Percentiles rank a stretch among this genome's conserved stretches.
phyloP scores from a whole-genome alignment of 2,329 filamentous ascomycete species.

The Hymenoscyphus linearis region DNA sequence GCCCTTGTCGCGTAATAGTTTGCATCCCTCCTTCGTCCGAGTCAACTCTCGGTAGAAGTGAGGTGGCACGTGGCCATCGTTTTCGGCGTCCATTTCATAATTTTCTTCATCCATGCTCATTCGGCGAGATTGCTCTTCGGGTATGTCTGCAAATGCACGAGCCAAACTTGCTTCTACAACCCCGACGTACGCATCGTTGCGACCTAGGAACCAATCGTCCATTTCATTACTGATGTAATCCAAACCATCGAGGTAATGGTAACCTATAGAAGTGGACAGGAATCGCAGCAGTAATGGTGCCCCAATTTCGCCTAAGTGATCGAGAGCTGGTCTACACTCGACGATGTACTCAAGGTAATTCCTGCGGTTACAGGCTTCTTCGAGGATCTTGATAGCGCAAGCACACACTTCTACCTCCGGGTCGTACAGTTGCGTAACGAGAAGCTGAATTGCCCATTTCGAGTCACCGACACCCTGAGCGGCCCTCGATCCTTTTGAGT shows the following conservation, averaged over 20 bases:
- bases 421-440: slow-evolving; percentile 98
- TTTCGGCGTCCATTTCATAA: slow-evolving; percentile 40
- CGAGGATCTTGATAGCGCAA: slow-evolving; percentile 91
- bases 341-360: slow-evolving; percentile 92
- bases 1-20: slow-evolving; percentile 82
- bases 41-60: slow-evolving; percentile 97
- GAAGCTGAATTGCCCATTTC: slow-evolving; percentile 90
- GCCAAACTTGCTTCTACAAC: slow-evolving; percentile 95
- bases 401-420: slow-evolving; percentile 96
- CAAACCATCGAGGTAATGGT: slow-evolving; percentile 92
- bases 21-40: slow-evolving; percentile 86
- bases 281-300: slow-evolving; percentile 89
- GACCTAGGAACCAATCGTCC: slow-evolving; percentile 98
- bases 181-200: slow-evolving; percentile 92
- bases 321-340: slow-evolving; percentile 87
- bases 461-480: slow-evolving; percentile 55
- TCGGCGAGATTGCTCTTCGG: slow-evolving; percentile 35
- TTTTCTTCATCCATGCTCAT: slow-evolving; percentile 37
- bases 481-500: slow-evolving; percentile 57
- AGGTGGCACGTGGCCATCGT: slow-evolving; percentile 63
- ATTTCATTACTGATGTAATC: slow-evolving; percentile 99
- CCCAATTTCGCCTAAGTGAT: slow-evolving; percentile 94
- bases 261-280: slow-evolving; percentile 91
- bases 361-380: slow-evolving; percentile 93
- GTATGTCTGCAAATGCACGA: slow-evolving; percentile 60